Conservation (phyloP, 208 protist species). For the Acanthamoeba culbertsoni region DNA sequence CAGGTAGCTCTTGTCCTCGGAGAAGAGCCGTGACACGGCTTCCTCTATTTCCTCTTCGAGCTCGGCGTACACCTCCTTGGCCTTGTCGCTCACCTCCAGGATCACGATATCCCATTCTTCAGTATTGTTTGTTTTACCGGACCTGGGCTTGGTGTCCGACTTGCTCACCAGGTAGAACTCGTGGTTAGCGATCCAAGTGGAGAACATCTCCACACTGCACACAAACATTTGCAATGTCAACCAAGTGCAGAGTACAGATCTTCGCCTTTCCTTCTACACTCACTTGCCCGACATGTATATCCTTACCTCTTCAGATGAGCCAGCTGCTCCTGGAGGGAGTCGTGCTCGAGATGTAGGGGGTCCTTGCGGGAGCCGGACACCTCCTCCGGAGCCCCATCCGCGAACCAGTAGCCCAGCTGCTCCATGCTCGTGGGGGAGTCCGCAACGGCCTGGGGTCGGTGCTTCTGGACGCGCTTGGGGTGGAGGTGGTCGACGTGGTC, state of each 20-base stretch:
- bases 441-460: not conserved
- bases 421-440: not conserved
- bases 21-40: not conserved
- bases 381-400: too few relatives aligned
- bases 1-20: not conserved
- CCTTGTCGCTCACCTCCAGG: not conserved
- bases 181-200: slow-evolving; percentile 3
- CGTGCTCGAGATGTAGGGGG: not conserved
- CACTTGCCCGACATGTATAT: not conserved
- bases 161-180: not conserved
- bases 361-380: too few relatives aligned
- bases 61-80: slow-evolving; percentile 1
- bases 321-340: not conserved
- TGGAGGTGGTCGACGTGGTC: too few relatives aligned
- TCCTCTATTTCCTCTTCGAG: slow-evolving; percentile 1
- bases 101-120: slow-evolving; percentile 4
- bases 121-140: not conserved
- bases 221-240: not conserved
- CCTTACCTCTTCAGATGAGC: not conserved
- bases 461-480: not conserved
- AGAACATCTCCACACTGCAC: not conserved
- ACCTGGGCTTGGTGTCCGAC: not conserved
- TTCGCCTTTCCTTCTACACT: too few relatives aligned
- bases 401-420: not conserved
- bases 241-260: too few relatives aligned